These are phyloP conservation scores for Tieghemiomyces parasiticus DNA, from an alignment of 192 early-diverging fungal genomes.

Conservation along the genomic window DNA sequence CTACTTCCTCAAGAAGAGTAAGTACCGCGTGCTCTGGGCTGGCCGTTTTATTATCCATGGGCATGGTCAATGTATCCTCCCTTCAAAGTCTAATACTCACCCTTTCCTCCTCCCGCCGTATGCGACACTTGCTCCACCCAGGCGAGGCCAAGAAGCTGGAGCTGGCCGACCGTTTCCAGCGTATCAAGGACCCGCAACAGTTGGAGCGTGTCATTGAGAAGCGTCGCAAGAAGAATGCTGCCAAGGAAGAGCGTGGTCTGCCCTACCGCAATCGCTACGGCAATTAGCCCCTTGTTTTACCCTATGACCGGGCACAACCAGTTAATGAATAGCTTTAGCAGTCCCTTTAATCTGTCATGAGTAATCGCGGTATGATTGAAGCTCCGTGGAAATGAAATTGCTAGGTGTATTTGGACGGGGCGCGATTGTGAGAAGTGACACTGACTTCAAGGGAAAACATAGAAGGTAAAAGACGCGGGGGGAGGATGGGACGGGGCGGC, in stretches of 20 bases:
- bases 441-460: no score
- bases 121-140: background rate
- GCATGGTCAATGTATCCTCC: background rate
- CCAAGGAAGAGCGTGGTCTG: constrained; percentile 62
- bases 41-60: background rate
- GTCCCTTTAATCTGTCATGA: background rate
- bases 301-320: background rate
- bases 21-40: constrained; percentile 5
- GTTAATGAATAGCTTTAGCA: background rate
- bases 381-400: no score
- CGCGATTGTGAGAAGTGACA: no score
- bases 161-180: constrained; percentile 72
- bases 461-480: no score
- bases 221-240: constrained; percentile 82
- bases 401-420: no score
- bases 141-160: constrained; percentile 46
- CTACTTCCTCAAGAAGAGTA: constrained; percentile 84
- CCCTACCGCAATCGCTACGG: constrained; percentile 28
- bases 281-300: background rate
- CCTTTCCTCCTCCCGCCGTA: background rate
- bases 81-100: background rate
- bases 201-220: constrained; percentile 84
- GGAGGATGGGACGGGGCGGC: no score
- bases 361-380: no score
- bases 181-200: constrained; percentile 48